Conservation (phyloP, 805 yeast genomes). For the Candida hispaniensis region DNA sequence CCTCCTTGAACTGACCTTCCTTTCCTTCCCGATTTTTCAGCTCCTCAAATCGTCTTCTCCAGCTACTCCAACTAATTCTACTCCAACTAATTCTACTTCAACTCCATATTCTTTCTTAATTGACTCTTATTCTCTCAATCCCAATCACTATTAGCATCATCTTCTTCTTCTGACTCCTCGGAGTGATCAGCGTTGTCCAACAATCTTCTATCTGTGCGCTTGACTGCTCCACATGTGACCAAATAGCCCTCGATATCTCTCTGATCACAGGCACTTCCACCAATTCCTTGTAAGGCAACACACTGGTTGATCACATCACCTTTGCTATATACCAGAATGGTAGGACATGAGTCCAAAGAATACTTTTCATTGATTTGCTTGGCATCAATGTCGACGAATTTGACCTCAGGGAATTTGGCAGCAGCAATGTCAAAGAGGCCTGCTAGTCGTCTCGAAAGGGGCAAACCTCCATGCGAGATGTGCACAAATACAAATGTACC, state of each 20-base stretch:
- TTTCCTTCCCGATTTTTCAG: too few species aligned
- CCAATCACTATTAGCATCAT: too few species aligned
- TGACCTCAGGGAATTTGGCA: constrained; percentile 61
- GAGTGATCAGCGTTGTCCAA: constrained; percentile 39
- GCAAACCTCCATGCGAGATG: constrained; percentile 46
- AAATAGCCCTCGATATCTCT: constrained; percentile 65
- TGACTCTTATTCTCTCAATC: constrained; percentile 2
- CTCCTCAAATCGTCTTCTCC: too few species aligned
- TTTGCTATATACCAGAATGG: constrained; percentile 69
- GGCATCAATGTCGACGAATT: constrained; percentile 88
- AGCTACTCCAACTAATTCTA: too few species aligned
- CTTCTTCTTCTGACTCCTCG: too few species aligned
- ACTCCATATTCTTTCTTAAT: too few species aligned
- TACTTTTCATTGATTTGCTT: constrained; percentile 84
- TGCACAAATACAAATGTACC: constrained; percentile 59
- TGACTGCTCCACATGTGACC: constrained; percentile 56
- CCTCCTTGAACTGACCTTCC: too few species aligned
- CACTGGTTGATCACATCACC: constrained; percentile 70
- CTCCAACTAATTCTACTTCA: too few species aligned
- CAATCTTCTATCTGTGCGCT: constrained; percentile 57
- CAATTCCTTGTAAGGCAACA: constrained; percentile 68
- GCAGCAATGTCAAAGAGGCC: constrained; percentile 52
- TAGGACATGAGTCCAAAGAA: constrained; percentile 86
- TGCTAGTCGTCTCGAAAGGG: constrained; percentile 64
- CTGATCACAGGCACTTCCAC: constrained; percentile 66